These are phyloP conservation scores for Penicillium angulare DNA, from an alignment of 495 filamentous ascomycete genomes.

Conservation along the genomic window DNA sequence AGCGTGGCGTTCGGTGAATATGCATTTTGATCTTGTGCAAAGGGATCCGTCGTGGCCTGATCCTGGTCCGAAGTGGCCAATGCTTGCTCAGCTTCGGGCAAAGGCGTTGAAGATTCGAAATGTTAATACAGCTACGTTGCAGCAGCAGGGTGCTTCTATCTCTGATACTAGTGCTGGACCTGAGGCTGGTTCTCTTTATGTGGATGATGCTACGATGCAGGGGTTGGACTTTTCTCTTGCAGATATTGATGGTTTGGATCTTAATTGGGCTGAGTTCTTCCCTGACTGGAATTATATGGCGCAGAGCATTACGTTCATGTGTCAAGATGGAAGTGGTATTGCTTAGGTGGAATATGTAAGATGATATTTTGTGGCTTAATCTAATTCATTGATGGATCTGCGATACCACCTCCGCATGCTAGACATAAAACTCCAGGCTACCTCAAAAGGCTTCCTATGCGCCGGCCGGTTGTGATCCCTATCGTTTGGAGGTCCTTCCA, in stretches of 20 bases:
- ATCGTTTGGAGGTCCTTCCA: too few species aligned
- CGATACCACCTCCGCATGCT: too few species aligned
- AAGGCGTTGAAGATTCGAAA: conserved; percentile 25
- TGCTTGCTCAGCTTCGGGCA: conserved; percentile 20
- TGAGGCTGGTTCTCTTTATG: background rate
- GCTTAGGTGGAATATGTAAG: too few species aligned
- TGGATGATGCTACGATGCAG: background rate
- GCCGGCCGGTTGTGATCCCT: too few species aligned
- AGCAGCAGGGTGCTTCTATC: background rate
- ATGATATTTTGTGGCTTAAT: too few species aligned
- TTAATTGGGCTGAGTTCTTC: conserved; percentile 20
- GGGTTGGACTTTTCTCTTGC: conserved; percentile 1
- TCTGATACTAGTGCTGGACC: background rate
- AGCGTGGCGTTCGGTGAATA: background rate
- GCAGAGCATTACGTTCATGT: conserved; percentile 17
- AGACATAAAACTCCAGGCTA: too few species aligned
- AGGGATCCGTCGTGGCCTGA: conserved; percentile 11
- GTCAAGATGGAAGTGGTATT: background rate
- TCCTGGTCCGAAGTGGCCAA: conserved; percentile 22
- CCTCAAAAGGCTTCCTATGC: too few species aligned
- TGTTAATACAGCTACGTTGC: conserved; percentile 1
- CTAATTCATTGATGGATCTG: too few species aligned
- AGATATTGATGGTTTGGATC: conserved; percentile 20
- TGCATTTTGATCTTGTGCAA: background rate
- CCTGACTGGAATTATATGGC: conserved; percentile 23